These are phyloP conservation scores for Nemania sp. DNA, from an alignment of 2,329 filamentous ascomycete species.

Conservation along the genomic window DNA sequence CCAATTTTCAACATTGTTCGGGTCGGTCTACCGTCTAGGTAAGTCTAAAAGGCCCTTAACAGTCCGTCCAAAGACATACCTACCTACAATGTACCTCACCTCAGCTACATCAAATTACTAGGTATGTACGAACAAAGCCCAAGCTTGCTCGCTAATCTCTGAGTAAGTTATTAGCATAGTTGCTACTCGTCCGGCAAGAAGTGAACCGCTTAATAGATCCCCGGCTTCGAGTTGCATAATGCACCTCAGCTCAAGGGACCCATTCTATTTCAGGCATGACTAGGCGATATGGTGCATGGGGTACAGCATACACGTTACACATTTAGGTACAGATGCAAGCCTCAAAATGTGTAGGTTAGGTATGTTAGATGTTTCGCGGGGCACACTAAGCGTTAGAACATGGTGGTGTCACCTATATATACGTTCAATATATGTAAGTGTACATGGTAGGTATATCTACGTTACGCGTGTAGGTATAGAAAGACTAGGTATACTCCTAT, in stretches of 20 bases:
- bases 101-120: background rate
- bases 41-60: background rate
- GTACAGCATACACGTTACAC: background rate
- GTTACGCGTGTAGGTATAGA: too few species aligned
- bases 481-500: too few species aligned
- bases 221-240: constrained; percentile 9
- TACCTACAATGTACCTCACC: background rate
- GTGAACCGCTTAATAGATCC: constrained; percentile 17
- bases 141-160: constrained; percentile 31
- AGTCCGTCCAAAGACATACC: background rate
- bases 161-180: constrained; percentile 32
- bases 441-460: too few species aligned
- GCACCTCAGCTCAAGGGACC: constrained; percentile 31
- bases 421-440: too few species aligned
- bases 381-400: background rate
- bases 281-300: constrained; percentile 40
- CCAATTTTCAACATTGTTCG: constrained; percentile 4
- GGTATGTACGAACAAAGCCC: background rate
- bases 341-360: background rate
- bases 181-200: constrained; percentile 13
- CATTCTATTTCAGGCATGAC: constrained; percentile 44
- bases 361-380: background rate
- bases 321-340: background rate
- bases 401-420: too few species aligned
- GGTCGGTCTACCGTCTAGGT: constrained; percentile 5